Base-by-base conservation (phyloP, 176 grass and related monocot species). In the Eremochloa ophiuroides region DNA sequence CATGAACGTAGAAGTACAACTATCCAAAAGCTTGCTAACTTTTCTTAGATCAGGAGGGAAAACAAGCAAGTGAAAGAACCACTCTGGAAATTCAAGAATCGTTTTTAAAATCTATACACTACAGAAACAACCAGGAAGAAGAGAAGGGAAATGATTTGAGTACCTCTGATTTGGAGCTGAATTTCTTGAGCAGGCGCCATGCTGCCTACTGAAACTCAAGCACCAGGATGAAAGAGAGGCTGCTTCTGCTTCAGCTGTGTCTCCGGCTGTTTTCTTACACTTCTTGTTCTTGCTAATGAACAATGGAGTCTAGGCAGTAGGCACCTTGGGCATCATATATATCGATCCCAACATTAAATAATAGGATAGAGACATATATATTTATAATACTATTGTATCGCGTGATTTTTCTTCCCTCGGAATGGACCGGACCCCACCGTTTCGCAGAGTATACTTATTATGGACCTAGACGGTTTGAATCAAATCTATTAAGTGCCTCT, bases 81-180 rank as follows among this genome's bases (percentile, higher is more conserved):
- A 18, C 13, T 31, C 9, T 41, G 31, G 15, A 69, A 14, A 50
- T 25, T 29, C n/a, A 41, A 51, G n/a, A 34, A 13, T 10, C 5
- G 13, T 25, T n/a, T 35, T 8, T 2, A 40, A 8, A 39, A 14
- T 62, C 17, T 9, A 10, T 28, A 80, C 37, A 50, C 5, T 10
- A 38, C 28, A 9, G 69, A 41, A 22, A 5, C 29, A 35, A 47
- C 15, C 0, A 29, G 18, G 29, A 5, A 71, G 58, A 30, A 34
- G 3, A 23, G 13, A 2, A 26, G 10, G 12, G 0, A n/a, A 16
- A 42, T 7, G 23, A 27, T 10, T 12, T 44, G 5, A 23, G 26
- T 39, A 94, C 92, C 89, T 91, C 48, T 74, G 58, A 83, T 77
- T 3, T 88, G 83, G 31, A 94, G 85, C 78, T 89, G 83, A 70